These are phyloP conservation scores for Aspergillus biplanus DNA, from an alignment of 495 filamentous ascomycete genomes.

Conservation along the genomic window DNA sequence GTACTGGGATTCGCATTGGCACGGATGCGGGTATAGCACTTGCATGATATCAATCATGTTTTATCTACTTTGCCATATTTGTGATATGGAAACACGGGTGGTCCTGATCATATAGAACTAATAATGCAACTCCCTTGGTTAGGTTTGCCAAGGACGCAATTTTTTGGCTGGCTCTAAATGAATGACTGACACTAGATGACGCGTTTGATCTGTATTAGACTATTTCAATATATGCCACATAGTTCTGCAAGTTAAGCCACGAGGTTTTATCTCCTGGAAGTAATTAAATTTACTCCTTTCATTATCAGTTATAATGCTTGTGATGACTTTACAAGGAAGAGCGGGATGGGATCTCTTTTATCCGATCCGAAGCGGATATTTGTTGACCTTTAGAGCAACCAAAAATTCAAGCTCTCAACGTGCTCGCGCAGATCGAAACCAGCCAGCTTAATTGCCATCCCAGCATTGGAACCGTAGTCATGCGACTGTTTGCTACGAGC, in stretches of 20 bases:
- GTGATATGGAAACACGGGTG: slow-evolving; percentile 5
- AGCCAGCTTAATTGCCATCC: neutral
- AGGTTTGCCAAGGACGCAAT: neutral
- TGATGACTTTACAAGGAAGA: no score
- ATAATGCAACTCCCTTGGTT: slow-evolving; percentile 4
- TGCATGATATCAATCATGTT: slow-evolving; percentile 23
- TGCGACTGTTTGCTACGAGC: slow-evolving; percentile 51
- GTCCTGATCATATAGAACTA: slow-evolving; percentile 17
- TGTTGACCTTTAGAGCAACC: neutral
- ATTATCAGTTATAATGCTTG: no score
- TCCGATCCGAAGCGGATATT: slow-evolving; percentile 7
- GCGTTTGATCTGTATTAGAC: no score
- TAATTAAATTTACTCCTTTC: no score
- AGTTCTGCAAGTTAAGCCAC: no score
- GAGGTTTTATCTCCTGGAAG: no score
- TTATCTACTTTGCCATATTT: slow-evolving; percentile 6
- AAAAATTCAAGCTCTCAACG: slow-evolving; percentile 3
- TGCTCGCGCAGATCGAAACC: neutral
- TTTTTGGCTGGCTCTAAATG: neutral
- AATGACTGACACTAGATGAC: neutral
- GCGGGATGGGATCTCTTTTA: slow-evolving; percentile 1
- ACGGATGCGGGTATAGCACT: slow-evolving; percentile 18
- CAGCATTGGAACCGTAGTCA: slow-evolving; percentile 20
- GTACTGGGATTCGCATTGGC: slow-evolving; percentile 20
- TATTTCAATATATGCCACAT: no score